phyloP scores from a whole-genome alignment of 2,329 filamentous ascomycete genomes.

The Dactylellina leptospora region DNA sequence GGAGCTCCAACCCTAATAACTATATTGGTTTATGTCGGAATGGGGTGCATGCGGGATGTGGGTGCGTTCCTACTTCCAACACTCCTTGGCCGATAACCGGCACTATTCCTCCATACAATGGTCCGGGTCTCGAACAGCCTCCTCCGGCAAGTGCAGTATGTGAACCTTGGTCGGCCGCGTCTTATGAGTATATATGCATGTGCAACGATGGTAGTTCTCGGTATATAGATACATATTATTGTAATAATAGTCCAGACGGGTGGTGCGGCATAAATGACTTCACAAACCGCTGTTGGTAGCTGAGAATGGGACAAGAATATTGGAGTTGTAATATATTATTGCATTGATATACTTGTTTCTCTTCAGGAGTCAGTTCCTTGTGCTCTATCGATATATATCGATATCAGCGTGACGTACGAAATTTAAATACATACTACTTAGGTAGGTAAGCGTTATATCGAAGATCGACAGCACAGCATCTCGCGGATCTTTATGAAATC shows the following conservation, averaged over 20 bases:
- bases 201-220: not conserved
- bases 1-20: not conserved
- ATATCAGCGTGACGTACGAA: no score
- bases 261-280: not conserved
- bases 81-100: not conserved
- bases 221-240: not conserved
- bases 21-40: not conserved
- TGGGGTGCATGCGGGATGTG: constrained; percentile 1
- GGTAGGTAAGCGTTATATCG: no score
- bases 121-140: not conserved
- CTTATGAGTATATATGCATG: not conserved
- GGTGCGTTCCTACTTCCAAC: not conserved
- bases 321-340: not conserved
- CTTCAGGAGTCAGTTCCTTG: no score
- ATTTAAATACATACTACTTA: no score
- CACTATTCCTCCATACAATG: not conserved
- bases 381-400: no score
- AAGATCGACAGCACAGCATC: no score
- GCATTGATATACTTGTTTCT: no score
- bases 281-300: not conserved
- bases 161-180: not conserved
- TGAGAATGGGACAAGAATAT: not conserved
- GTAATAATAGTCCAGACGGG: not conserved
- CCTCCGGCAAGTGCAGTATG: no score
- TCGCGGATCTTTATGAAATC: no score